Percentiles rank a stretch among this genome's conserved stretches.
phyloP scores from a whole-genome alignment of 306 rosid species.

The Cucurbita moschata region DNA sequence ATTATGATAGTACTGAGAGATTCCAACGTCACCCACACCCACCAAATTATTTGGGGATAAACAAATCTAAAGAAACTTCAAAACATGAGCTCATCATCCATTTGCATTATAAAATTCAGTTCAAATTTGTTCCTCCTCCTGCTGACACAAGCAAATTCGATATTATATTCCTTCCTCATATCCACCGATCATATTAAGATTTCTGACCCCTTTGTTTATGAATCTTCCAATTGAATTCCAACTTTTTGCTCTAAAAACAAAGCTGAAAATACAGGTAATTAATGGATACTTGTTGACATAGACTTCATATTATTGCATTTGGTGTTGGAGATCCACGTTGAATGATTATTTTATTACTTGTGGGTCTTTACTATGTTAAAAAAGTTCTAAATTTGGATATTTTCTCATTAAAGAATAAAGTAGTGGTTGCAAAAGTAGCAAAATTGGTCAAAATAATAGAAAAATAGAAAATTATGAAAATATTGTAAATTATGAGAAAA shows the following conservation, averaged over 20 bases:
- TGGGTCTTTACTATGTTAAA: background rate
- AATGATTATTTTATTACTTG: background rate
- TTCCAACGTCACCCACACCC: slow-evolving; percentile 9
- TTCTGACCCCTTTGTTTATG: background rate
- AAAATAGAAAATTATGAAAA: no score
- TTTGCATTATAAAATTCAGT: background rate
- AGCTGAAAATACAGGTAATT: background rate
- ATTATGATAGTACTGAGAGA: background rate
- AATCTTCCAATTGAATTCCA: background rate
- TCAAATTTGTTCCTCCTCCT: background rate
- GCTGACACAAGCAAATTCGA: slow-evolving; percentile 5
- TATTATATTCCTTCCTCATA: background rate
- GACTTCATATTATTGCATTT: background rate
- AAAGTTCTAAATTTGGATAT: background rate
- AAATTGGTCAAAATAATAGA: no score
- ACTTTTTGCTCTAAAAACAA: background rate
- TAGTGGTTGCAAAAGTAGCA: no score
- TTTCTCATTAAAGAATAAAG: no score
- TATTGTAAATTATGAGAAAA: no score
- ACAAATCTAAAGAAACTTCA: slow-evolving; percentile 2
- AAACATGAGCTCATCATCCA: slow-evolving; percentile 11
- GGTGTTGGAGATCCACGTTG: background rate
- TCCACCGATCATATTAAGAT: background rate
- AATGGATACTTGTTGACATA: background rate
- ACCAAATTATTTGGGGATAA: background rate